phyloP scores from a whole-genome alignment of 495 filamentous ascomycete species.

The Tuber umbilicatum region DNA sequence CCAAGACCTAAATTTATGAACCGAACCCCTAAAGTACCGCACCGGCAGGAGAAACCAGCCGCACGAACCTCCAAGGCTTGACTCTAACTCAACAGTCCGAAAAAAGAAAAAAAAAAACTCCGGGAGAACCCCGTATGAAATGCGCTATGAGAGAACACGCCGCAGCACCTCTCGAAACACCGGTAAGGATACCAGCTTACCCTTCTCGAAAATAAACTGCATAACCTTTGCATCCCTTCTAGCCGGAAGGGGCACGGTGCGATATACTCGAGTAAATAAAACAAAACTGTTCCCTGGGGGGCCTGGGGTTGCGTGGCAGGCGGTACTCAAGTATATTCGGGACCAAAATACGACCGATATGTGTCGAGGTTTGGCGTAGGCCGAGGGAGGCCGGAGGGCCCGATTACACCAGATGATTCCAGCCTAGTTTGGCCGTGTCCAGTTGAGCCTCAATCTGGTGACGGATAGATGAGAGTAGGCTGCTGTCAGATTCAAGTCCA shows the following conservation, averaged over 20 bases:
- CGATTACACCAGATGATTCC: not conserved
- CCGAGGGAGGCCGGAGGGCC: not conserved
- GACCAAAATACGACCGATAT: too few relatives aligned
- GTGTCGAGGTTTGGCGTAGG: not conserved
- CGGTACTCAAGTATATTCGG: too few relatives aligned
- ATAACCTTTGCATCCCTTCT: not conserved
- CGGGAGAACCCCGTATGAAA: not conserved
- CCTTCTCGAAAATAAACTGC: not conserved
- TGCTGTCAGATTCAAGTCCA: not conserved
- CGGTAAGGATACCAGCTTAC: not conserved
- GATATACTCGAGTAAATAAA: too few relatives aligned
- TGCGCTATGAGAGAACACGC: not conserved
- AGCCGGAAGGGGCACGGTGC: not conserved
- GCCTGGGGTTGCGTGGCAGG: not conserved
- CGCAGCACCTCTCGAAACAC: not conserved
- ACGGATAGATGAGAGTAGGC: not conserved
- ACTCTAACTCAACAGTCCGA: not conserved
- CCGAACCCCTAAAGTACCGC: not conserved
- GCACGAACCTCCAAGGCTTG: not conserved
- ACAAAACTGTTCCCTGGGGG: not conserved
- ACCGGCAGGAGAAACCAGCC: too few relatives aligned
- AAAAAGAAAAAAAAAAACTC: not conserved
- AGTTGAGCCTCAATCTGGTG: not conserved
- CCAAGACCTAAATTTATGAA: not conserved
- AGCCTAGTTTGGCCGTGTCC: not conserved